phyloP scores from a whole-genome alignment of 768 basidiomycete genomes.

The Boletus speciosus region DNA sequence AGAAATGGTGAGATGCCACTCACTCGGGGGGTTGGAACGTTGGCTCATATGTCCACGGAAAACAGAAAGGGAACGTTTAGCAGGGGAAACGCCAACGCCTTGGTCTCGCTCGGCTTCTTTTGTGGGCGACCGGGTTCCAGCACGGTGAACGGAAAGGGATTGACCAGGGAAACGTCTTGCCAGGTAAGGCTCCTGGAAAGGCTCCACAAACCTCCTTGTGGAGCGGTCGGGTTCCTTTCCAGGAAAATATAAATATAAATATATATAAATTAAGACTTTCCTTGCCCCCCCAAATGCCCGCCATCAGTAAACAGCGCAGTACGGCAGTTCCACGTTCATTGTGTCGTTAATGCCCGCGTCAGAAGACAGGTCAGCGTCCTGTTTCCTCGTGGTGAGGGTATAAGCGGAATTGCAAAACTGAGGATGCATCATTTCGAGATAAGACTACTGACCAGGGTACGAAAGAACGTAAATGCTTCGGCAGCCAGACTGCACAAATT shows the following conservation, averaged over 20 bases:
- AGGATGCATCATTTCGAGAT: neutral
- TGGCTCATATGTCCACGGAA: neutral
- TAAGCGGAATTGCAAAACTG: neutral
- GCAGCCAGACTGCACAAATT: neutral
- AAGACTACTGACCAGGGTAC: neutral
- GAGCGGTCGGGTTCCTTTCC: neutral
- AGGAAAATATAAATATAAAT: neutral
- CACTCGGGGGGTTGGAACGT: neutral
- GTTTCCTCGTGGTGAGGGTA: slow-evolving; percentile 3
- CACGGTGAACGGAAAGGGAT: neutral
- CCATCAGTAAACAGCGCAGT: neutral
- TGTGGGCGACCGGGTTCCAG: neutral
- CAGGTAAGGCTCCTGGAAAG: neutral
- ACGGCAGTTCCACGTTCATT: slow-evolving; percentile 2
- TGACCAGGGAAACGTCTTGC: neutral
- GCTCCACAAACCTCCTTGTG: neutral
- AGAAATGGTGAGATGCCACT: neutral
- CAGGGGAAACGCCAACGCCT: neutral
- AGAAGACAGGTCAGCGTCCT: neutral
- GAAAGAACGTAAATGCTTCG: neutral
- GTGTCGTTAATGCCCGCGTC: slow-evolving; percentile 1
- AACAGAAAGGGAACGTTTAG: neutral
- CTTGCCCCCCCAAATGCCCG: neutral
- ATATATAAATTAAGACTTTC: neutral
- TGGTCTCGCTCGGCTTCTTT: neutral